Base-by-base conservation (phyloP, 1,284 basidiomycete genomes). In the Trichosporon asahii region DNA sequence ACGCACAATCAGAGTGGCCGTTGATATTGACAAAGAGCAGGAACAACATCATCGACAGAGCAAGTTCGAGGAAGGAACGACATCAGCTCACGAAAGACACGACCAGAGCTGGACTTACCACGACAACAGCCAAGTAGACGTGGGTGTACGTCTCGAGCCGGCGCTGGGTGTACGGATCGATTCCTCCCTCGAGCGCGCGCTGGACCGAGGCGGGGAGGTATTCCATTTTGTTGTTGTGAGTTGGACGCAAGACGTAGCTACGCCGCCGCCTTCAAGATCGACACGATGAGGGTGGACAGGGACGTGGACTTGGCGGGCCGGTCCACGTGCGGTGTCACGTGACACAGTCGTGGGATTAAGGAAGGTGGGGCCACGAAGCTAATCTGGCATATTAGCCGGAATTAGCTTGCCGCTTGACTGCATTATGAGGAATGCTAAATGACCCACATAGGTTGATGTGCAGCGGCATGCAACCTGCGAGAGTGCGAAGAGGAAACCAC, bases 141-240 rank as follows among this genome's bases (percentile, higher is more conserved):
- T 80, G 79, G 18, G 77, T 72, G 63, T 74, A 71, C 33, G 72
- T 73, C 66, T 80, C 79, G 63, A 77, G 67, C 1, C 73, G 67
- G 44, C 76, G 68, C 73, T 82, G 80, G 3, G 77, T 72, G 61
- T 77, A 76, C 8, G 77, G 78, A 73, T 82, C 80, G 40, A 82
- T 82, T 1, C 70, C 70, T 1, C 80, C 80, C 64, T 80, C 74
- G 37, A 81, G 71, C 64, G 72, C 72, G 8, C 68, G 69, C 49
- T 67, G 70, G 0, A 78, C 71, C 0, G 72, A 40, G 18, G 65
- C 60, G 11, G 80, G 77, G 14, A 80, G 77, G 64, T 77, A 71
- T 53, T 77, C 75, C 75, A 77, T 76, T 66, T 8, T 53, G 25
- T 35, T 5, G 40, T 23, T 44, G n/a, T 35, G 29, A 33, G 14